These are phyloP conservation scores for Nephelium lappaceum DNA, from an alignment of 345 rosid genomes.

Conservation along the genomic window DNA sequence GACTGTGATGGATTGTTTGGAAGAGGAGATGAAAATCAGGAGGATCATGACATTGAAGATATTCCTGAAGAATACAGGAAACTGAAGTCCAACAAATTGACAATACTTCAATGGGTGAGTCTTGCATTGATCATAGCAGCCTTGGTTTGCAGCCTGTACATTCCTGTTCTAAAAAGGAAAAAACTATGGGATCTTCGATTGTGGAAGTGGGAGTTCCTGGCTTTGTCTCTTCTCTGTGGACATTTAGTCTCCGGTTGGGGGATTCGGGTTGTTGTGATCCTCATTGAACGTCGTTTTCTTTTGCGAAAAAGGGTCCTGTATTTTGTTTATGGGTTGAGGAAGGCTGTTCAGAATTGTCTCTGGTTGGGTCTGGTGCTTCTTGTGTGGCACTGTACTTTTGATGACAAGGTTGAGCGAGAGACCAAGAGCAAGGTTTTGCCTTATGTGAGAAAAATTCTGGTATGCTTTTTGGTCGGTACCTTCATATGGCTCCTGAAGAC, in stretches of 20 bases:
- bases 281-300: constrained; percentile 42
- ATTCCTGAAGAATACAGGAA: constrained; percentile 34
- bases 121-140: constrained; percentile 35
- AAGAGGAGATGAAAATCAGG: constrained; percentile 13
- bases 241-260: constrained; percentile 45
- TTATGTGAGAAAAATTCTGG: constrained; percentile 41
- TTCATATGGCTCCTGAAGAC: constrained; percentile 54
- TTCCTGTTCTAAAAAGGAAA: constrained; percentile 30
- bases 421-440: constrained; percentile 39
- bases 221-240: constrained; percentile 46
- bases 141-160: constrained; percentile 33
- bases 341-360: constrained; percentile 42
- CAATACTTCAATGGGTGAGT: constrained; percentile 35
- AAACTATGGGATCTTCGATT: constrained; percentile 48
- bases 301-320: constrained; percentile 48
- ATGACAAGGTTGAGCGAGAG: constrained; percentile 32
- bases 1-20: constrained; percentile 16
- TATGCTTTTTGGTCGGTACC: constrained; percentile 43
- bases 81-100: constrained; percentile 19
- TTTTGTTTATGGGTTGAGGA: constrained; percentile 56
- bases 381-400: constrained; percentile 39
- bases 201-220: constrained; percentile 57
- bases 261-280: constrained; percentile 40
- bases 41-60: constrained; percentile 32
- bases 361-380: constrained; percentile 48